Evolutionary conservation across 768 basidiomycete genomes (phyloP).

Genomic region (Sarcodon aspratus): DNA sequence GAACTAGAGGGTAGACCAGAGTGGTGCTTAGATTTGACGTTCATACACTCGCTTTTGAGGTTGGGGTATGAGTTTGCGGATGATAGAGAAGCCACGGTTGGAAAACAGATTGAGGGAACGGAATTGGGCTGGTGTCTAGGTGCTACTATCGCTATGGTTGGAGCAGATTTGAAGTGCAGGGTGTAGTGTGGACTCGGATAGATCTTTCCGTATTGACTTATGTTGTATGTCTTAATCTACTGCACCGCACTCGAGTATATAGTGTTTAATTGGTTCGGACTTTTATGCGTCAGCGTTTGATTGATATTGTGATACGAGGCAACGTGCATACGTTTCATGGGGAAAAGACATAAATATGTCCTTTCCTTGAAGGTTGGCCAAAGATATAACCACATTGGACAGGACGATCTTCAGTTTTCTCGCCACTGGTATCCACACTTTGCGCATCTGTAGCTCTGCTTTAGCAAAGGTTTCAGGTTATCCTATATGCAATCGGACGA

Average conservation of each 20-base stretch:
- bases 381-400: too few relatives aligned
- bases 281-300: too few relatives aligned
- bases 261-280: too few relatives aligned
- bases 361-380: too few relatives aligned
- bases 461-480: slow-evolving; percentile 1
- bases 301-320: background rate
- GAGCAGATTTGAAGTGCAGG: slow-evolving; percentile 44
- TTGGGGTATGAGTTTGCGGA: slow-evolving; percentile 86
- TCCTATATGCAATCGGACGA: background rate
- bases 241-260: background rate
- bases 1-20: slow-evolving; percentile 82
- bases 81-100: slow-evolving; percentile 57
- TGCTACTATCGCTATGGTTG: slow-evolving; percentile 69
- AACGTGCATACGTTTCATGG: background rate
- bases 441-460: slow-evolving; percentile 34
- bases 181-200: slow-evolving; percentile 12
- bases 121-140: slow-evolving; percentile 94
- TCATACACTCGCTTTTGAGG: slow-evolving; percentile 81
- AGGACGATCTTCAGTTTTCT: slow-evolving; percentile 34
- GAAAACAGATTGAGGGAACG: slow-evolving; percentile 80
- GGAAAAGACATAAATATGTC: background rate
- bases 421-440: slow-evolving; percentile 59
- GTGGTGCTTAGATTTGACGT: slow-evolving; percentile 93
- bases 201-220: background rate
- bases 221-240: background rate